Percentiles rank a stretch among this genome's conserved stretches.
Evolutionary conservation across 257 asterid species (phyloP).

Genomic region (Petunia secreta): DNA sequence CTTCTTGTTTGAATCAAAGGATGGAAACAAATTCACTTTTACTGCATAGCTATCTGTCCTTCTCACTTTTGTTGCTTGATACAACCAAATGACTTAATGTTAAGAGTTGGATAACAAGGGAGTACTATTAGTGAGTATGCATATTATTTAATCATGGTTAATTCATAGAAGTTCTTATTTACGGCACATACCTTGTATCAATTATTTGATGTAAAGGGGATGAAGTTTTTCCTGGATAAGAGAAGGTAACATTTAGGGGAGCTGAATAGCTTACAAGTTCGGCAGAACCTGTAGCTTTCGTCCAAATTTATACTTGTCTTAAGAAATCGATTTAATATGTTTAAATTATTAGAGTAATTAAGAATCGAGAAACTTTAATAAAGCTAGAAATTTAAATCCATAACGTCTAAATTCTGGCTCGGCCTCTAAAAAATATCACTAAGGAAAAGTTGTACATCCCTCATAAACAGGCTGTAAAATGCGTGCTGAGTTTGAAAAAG

Average conservation of each 20-base stretch:
- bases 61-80: too few relatives aligned
- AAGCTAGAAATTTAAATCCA: too few relatives aligned
- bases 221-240: neutral
- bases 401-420: too few relatives aligned
- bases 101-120: neutral
- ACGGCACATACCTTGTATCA: neutral
- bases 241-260: neutral
- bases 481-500: neutral
- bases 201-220: too few relatives aligned
- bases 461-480: constrained; percentile 16
- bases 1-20: neutral
- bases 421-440: too few relatives aligned
- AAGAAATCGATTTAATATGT: too few relatives aligned
- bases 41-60: neutral
- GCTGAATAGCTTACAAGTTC: too few relatives aligned
- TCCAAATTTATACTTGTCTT: too few relatives aligned
- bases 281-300: too few relatives aligned
- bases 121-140: neutral
- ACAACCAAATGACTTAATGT: neutral
- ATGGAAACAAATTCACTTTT: neutral
- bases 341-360: too few relatives aligned
- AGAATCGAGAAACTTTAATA: too few relatives aligned
- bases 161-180: neutral
- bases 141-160: neutral
- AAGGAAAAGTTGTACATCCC: neutral